Evolutionary conservation across 345 rosid genomes (phyloP), one percentile per base, ranked within the genome.

Genomic region (Populus tremula): DNA sequence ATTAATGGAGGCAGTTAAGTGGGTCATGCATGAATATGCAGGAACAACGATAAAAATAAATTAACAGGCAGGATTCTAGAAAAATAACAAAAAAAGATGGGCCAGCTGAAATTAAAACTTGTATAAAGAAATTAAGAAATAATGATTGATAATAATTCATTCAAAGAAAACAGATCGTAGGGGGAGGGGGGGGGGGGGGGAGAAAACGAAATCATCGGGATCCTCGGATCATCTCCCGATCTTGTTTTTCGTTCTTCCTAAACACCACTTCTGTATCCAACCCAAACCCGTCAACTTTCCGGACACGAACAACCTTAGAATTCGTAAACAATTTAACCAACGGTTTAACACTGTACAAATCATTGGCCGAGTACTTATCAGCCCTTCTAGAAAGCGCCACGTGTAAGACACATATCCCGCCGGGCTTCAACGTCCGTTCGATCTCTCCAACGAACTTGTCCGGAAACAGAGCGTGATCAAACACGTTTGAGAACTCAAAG

Each of bases 401-500:
- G 86, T 95, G 99, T 61, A 94, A 70, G 7, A 88, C 96, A 71
- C 96, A 87, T 4, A 90, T 73, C 61, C 96, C 97, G 4, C 88
- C 89, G 1, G 86, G 84, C 84, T 80, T 91, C 88, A 94, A 66
- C 80, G 98, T 92, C 85, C 96, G 86, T 82, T 94, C 92, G 72
- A 90, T 88, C 92, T 94, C 98, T 54, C 77, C 84, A 21, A 89
- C 94, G 77, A 94, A 94, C 86, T 82, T 87, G 1, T 82, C 81
- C 83, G 94, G 97, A 70, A 85, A 89, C 50, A 91, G 91, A 78
- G 97, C 98, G 82, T 92, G 97, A 73, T 94, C 98, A 49, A 94
- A 94, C 88, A 91, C 94, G 89, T 94, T 94, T 0, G 98, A 94
- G 89, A 94, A 92, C 73, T 94, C 97, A 50, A 94, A 92, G 68